Conservation (phyloP, 257 asterid species). For the Gardenia jasminoides region DNA sequence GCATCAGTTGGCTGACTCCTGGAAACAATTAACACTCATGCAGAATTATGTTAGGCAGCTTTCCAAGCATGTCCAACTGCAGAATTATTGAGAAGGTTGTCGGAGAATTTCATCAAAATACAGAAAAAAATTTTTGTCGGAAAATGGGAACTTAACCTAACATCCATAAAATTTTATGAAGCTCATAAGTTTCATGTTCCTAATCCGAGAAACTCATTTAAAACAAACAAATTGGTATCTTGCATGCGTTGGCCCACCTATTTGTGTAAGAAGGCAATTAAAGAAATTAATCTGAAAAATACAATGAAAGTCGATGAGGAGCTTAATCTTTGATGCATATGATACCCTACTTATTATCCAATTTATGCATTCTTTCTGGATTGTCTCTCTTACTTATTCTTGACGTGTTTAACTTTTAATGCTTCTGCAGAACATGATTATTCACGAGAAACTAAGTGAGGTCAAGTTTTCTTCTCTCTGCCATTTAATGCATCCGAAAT, state of each 20-base stretch:
- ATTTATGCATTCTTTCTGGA: not conserved
- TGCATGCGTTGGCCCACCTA: not conserved
- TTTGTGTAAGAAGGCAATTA: not conserved
- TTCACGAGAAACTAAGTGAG: slow-evolving; percentile 2
- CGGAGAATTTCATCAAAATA: not conserved
- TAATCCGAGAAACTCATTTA: not conserved
- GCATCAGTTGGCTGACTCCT: not conserved
- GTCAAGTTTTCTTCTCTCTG: not conserved
- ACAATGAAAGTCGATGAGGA: not conserved
- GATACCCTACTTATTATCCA: not conserved
- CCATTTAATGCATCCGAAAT: not conserved
- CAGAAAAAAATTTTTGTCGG: too few relatives aligned
- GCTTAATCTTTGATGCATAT: not conserved
- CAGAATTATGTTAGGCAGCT: not conserved
- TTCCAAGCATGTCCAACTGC: not conserved
- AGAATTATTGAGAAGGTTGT: not conserved
- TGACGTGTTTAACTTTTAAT: not conserved
- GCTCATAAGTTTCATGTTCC: not conserved
- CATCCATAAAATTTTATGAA: not conserved
- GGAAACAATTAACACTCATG: not conserved
- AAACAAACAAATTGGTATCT: not conserved
- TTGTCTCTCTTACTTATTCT: not conserved
- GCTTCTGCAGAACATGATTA: slow-evolving; percentile 9
- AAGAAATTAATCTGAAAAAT: not conserved
- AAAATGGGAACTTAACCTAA: not conserved